These are phyloP conservation scores for Aspergillus phoenicis DNA, from an alignment of 2,329 filamentous ascomycete species.

Conservation along the genomic window DNA sequence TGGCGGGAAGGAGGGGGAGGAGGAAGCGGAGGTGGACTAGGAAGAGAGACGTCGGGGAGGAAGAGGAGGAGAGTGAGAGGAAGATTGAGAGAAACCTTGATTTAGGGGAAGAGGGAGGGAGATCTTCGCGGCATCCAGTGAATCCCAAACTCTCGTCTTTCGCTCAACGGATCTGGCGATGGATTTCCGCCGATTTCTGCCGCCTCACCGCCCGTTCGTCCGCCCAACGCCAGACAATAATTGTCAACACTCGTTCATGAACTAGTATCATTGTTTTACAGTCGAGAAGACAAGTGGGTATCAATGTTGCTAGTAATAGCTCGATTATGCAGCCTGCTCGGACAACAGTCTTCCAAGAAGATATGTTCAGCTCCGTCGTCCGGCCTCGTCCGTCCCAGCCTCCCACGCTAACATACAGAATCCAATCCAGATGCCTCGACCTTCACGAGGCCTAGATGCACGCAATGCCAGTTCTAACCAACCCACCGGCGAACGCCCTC, in stretches of 20 bases:
- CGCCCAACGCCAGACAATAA: not conserved
- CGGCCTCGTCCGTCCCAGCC: constrained; percentile 23
- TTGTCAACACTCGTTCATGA: no score
- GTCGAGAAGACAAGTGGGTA: not conserved
- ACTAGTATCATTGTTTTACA: not conserved
- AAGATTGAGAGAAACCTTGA: not conserved
- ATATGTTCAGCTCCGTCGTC: constrained; percentile 26
- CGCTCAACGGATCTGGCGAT: not conserved
- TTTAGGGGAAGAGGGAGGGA: not conserved
- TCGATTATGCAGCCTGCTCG: constrained; percentile 21
- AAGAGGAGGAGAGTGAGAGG: not conserved
- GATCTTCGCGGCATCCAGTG: not conserved
- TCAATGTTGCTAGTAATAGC: constrained; percentile 24
- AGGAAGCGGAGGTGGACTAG: not conserved
- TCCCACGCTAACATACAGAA: constrained; percentile 42
- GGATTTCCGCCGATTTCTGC: not conserved
- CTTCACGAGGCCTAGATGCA: constrained; percentile 27
- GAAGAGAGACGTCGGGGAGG: not conserved
- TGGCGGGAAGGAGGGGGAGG: not conserved
- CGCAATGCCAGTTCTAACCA: constrained; percentile 31
- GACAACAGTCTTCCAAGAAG: constrained; percentile 16
- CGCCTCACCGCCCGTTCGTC: constrained; percentile 12
- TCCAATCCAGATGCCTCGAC: constrained; percentile 28
- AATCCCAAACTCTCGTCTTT: not conserved
- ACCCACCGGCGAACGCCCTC: constrained; percentile 28